Evolutionary conservation across 2,329 filamentous ascomycete species (phyloP), one percentile per base, ranked within the genome.

Genomic region (Pseudocercospora musae): DNA sequence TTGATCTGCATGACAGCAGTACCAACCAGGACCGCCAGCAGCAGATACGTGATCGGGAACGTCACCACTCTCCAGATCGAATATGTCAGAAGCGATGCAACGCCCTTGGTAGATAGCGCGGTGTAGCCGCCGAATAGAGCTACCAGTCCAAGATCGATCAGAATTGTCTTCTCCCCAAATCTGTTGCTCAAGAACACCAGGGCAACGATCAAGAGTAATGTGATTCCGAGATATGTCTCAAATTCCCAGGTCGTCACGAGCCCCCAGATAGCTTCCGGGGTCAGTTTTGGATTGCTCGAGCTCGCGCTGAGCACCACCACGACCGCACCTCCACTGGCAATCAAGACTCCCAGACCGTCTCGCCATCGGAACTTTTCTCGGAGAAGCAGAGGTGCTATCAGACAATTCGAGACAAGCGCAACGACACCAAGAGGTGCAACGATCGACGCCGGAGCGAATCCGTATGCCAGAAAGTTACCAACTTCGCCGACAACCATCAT

Each of bases 61-160:
- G 92, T 89, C 66, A 99, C 91, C 15, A 91, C 91, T 70, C 90
- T 87, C 83, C 93, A 91, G 20, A 98, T 84, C 0, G 90, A 96
- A 56, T 92, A 93, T 0, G 95, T 97, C 20, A 99, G 84, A 79
- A 99, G 88, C 0, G 95, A 98, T 1, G 95, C 94, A 42, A 99
- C 91, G 60, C 95, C 95, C 76, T 99, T 99, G 29, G 95, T 99
- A 1, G 94, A 92, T 5, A 99, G 83, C 10, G 91, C 95, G n/a
- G 95, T 99, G 77, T 97, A 99, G 63, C 92, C 95, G 91, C 94
- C 95, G 78, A 96, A 98, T 4, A 99, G 80, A 3, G 91, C 95
- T 46, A 99, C 95, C 40, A 99, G 85, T 9, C 94, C 93, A 40
- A 99, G 81, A 75, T 99, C 95, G 67, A 99, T 92, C 66, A 98